Evolutionary conservation across 2,329 filamentous ascomycete species (phyloP).

Genomic region (Phialemoniopsis sp.): DNA sequence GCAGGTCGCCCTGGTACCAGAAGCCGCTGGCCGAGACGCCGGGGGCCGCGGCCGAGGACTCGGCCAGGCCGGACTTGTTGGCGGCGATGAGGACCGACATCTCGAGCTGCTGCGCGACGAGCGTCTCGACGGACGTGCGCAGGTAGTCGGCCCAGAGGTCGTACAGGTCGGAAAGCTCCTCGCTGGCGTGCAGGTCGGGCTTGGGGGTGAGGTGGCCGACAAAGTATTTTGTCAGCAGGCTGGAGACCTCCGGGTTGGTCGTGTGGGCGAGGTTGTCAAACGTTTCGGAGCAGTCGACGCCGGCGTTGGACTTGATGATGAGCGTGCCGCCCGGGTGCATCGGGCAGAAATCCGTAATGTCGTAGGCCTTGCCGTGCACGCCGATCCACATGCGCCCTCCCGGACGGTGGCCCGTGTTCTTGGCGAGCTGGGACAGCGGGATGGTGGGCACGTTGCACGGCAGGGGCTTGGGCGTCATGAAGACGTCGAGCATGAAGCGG

Average conservation of each 20-base stretch:
- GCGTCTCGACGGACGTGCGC: slow-evolving; percentile 41
- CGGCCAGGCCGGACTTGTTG: slow-evolving; percentile 26
- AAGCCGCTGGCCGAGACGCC: too few relatives aligned
- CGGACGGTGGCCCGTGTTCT: slow-evolving; percentile 44
- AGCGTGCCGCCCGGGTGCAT: slow-evolving; percentile 51
- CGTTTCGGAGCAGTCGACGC: slow-evolving; percentile 46
- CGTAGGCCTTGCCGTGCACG: slow-evolving; percentile 49
- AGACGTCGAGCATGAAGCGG: slow-evolving; percentile 52
- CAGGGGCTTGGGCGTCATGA: slow-evolving; percentile 50
- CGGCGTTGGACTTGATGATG: slow-evolving; percentile 50
- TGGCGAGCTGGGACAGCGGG: slow-evolving; percentile 41
- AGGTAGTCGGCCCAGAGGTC: slow-evolving; percentile 47
- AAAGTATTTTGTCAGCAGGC: slow-evolving; percentile 49
- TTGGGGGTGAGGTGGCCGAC: slow-evolving; percentile 46
- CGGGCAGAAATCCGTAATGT: slow-evolving; percentile 46
- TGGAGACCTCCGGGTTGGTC: slow-evolving; percentile 49
- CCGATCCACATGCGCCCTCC: slow-evolving; percentile 44
- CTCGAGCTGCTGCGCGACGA: slow-evolving; percentile 49
- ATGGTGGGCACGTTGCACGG: slow-evolving; percentile 46
- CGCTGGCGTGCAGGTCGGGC: slow-evolving; percentile 37
- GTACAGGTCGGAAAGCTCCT: slow-evolving; percentile 39
- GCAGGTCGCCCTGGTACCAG: slow-evolving; percentile 39
- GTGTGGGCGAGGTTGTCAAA: slow-evolving; percentile 52
- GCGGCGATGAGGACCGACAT: slow-evolving; percentile 47
- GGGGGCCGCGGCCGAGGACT: slow-evolving; percentile 30